Conservation (phyloP, 1,284 basidiomycete genomes). For the Schizophyllum amplum region DNA sequence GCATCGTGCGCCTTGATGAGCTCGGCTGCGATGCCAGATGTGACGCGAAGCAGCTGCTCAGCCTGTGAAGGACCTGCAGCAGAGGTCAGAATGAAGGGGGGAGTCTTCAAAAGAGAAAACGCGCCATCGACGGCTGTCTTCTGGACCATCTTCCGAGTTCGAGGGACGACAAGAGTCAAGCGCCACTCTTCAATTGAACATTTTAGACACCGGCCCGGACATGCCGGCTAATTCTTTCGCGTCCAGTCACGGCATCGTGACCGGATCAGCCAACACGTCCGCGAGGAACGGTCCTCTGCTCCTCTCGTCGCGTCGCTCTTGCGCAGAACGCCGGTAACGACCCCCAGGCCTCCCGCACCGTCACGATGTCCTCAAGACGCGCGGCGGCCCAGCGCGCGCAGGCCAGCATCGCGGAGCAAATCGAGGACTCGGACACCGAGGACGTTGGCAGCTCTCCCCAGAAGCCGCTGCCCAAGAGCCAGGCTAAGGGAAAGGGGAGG, state of each 20-base stretch:
- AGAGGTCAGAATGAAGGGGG: not conserved
- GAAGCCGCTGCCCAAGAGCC: not conserved
- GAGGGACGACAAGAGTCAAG: not conserved
- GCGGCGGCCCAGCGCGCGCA: not conserved
- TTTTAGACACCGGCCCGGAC: not conserved
- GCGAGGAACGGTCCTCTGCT: too few species aligned
- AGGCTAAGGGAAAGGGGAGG: not conserved
- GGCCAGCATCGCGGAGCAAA: not conserved
- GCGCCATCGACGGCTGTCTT: not conserved
- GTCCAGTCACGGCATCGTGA: not conserved
- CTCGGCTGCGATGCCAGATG: constrained; percentile 91
- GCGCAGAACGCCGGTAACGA: too few species aligned
- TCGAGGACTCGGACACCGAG: not conserved
- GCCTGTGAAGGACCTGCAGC: constrained; percentile 73
- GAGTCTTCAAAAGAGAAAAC: not conserved
- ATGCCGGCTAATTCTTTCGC: not conserved
- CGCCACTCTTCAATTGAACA: not conserved
- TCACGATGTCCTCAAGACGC: not conserved
- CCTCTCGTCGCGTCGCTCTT: too few species aligned
- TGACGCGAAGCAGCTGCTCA: constrained; percentile 85
- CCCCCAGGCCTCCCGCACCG: too few species aligned
- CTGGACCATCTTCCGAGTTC: not conserved
- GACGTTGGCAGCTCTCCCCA: not conserved
- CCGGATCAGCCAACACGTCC: not conserved
- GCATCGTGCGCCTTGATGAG: constrained; percentile 87